Base-by-base conservation (phyloP, 2,329 filamentous ascomycete genomes). In the Berkeleyomyces rouxiae region DNA sequence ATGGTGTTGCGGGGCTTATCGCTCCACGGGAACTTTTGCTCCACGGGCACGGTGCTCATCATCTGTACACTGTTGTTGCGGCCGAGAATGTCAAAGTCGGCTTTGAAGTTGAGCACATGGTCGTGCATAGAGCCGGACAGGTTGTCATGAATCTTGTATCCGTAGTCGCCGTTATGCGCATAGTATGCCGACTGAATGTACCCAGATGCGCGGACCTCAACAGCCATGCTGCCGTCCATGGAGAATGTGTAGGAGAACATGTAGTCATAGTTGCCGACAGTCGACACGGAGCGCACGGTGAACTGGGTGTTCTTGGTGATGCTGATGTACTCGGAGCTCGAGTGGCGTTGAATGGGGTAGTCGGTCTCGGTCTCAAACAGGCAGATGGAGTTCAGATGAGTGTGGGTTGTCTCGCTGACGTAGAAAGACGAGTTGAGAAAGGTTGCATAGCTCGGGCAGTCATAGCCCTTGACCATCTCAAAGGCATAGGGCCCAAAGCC, bases 191-290 rank as follows among this genome's bases (percentile, higher is more conserved):
- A 71, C 62, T 72, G 70, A 36, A 74, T 69, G 63, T 74, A 74
- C 1, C 72, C 73, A 0, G 72, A 74, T 2, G 73, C 73, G n/a
- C 70, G 72, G n/a, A 71, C 72, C 7, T 70, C 65, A 62, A 76
- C 72, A 40, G 75, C 72, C 0, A 77, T 65, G 0, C 72, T 73
- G 0, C 71, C 72, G 44, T 74, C 72, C 36, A 73, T 67, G 61
- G 70, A 68, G 66, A 73, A 73, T 7, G 63, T 67, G 61, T 74
- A 73, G 61, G 70, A 70, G 61, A 74, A 74, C 65, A 74, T 70
- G 66, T 73, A 73, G 63, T 77, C 75, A 63, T 77, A 76, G 64
- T 77, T 77, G 5, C 75, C 74, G 4, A 77, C 69, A 0, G 73
- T 70, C 39, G 67, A 66, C 9, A 69, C 66, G 3, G 65, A 65